Evolutionary conservation across 2,329 filamentous ascomycete genomes (phyloP), one percentile per base, ranked within the genome.

Genomic region (Chaetomium olivaceum): DNA sequence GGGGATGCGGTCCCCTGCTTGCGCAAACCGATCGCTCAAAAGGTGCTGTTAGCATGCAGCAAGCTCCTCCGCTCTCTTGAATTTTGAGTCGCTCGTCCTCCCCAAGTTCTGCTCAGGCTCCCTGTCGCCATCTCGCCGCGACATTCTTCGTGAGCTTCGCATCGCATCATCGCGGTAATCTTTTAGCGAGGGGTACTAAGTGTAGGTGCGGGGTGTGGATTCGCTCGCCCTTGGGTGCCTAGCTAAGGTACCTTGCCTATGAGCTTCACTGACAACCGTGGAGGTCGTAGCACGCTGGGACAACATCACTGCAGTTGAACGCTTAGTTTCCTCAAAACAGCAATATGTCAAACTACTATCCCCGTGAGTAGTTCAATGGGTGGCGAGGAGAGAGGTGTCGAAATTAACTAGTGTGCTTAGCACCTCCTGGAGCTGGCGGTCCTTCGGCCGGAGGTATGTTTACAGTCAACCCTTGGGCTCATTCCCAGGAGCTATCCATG

Each of bases 261-360:
- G 11, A 46, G 7, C 58, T 56, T 12, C 59, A 16, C 64, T 62
- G 27, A 68, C 43, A 29, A 23, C 36, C 14, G 33, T 52, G 36
- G 23, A 31, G 52, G 39, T 43, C 5, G 39, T 43, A 46, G 46
- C 27, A 36, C 14, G 36, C 31, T 14, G 25, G 46, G 29, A 4
- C 19, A 43, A 27, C 25, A 27, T 25, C 12, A 11, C 29, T 21
- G 51, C 51, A 4, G 8, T 33, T 43, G 39, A 31, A 39, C 21
- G 29, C 19, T 23, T 8, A 11, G 25, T 19, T 11, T 3, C 14
- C 1, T 11, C 8, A 19, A 56, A 16, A 23, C 21, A 31, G 23
- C 43, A 65, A 62, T 3, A 72, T 72, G 71, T 71, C 71, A 3
- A 57, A 55, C 56, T 72, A 72, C 67, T 72, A 71, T 65, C 71